These are phyloP conservation scores for Graphilbum sp. DNA, from an alignment of 2,329 filamentous ascomycete species.

Conservation along the genomic window DNA sequence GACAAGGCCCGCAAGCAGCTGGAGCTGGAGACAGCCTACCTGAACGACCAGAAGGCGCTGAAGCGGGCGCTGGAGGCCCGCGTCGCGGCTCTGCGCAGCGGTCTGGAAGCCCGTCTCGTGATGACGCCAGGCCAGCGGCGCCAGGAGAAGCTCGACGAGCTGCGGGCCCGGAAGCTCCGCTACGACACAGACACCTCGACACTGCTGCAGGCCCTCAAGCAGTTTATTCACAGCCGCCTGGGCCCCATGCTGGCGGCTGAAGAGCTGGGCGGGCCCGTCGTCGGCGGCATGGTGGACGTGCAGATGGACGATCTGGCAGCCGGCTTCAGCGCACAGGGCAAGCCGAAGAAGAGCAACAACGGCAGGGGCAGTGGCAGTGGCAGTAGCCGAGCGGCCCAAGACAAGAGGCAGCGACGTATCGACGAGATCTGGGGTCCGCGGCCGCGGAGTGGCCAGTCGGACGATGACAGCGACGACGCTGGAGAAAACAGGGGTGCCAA, in stretches of 20 bases:
- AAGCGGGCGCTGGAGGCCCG: conserved; percentile 36
- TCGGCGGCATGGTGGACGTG: conserved; percentile 55
- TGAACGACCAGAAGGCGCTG: conserved; percentile 40
- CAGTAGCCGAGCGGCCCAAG: conserved; percentile 13
- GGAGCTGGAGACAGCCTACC: conserved; percentile 30
- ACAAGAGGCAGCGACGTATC: conserved; percentile 41
- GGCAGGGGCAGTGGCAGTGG: conserved; percentile 23
- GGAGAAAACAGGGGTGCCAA: not conserved
- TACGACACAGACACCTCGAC: conserved; percentile 45
- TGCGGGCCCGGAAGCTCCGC: conserved; percentile 38
- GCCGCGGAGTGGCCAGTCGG: not conserved
- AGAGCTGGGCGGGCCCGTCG: conserved; percentile 67
- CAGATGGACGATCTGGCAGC: conserved; percentile 40
- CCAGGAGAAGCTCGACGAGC: conserved; percentile 42
- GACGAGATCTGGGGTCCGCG: conserved; percentile 43
- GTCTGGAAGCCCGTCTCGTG: conserved; percentile 37
- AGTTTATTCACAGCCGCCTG: conserved; percentile 55
- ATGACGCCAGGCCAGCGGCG: conserved; percentile 45
- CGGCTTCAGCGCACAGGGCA: conserved; percentile 44
- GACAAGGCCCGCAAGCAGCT: conserved; percentile 29
- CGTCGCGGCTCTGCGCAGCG: conserved; percentile 40
- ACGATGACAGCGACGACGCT: not conserved
- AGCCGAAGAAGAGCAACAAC: conserved; percentile 28
- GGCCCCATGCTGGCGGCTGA: conserved; percentile 67
- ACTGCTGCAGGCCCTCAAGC: conserved; percentile 47